These are phyloP conservation scores for Incumbomyces delicatus DNA, from an alignment of 2,329 filamentous ascomycete species.

Conservation along the genomic window DNA sequence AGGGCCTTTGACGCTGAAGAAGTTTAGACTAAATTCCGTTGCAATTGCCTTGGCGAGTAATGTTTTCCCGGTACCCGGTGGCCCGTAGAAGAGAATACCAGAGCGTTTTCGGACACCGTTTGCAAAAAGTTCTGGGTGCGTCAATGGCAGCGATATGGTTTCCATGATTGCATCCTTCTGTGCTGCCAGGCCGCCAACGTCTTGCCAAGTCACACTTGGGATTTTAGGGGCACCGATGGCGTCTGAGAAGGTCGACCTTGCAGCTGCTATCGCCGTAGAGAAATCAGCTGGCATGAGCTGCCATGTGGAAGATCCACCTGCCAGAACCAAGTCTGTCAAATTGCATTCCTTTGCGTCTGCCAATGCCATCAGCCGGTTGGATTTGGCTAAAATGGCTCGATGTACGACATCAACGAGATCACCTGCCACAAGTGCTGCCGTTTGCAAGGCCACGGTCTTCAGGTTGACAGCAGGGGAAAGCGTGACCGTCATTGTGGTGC, in stretches of 20 bases:
- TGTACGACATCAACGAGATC: conserved; percentile 93
- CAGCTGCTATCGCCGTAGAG: conserved; percentile 85
- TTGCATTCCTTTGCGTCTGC: conserved; percentile 32
- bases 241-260: conserved; percentile 95
- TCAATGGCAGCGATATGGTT: conserved; percentile 86
- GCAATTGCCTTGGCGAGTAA: conserved; percentile 88
- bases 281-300: conserved; percentile 78
- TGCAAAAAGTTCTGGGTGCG: conserved; percentile 85
- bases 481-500: conserved; percentile 65
- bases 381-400: conserved; percentile 68
- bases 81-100: conserved; percentile 84
- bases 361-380: conserved; percentile 63
- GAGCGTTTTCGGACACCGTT: conserved; percentile 98
- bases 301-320: conserved; percentile 69
- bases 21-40: conserved; percentile 87
- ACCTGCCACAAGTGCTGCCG: conserved; percentile 85
- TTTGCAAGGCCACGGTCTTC: conserved; percentile 79
- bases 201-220: conserved; percentile 90
- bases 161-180: conserved; percentile 97
- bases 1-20: conserved; percentile 87
- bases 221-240: conserved; percentile 97
- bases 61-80: conserved; percentile 84
- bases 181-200: conserved; percentile 84
- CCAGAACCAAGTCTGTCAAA: conserved; percentile 64
- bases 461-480: conserved; percentile 78